phyloP scores from a whole-genome alignment of 2,329 filamentous ascomycete genomes.

The Cercospora sojina region DNA sequence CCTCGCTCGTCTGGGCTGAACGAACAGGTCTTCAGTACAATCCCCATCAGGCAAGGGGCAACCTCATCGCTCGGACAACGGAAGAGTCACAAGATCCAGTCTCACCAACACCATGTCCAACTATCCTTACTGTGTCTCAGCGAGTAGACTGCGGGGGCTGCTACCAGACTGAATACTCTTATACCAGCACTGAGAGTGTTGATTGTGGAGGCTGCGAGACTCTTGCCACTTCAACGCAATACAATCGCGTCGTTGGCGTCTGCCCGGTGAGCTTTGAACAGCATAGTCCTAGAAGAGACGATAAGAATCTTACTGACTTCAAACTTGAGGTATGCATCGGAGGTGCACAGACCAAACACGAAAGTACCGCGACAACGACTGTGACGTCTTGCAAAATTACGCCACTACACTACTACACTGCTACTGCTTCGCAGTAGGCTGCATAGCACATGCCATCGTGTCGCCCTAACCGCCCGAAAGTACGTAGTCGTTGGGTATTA shows the following conservation, averaged over 20 bases:
- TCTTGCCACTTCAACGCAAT: slow-evolving; percentile 17
- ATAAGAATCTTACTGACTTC: not conserved
- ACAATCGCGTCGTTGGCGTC: slow-evolving; percentile 5
- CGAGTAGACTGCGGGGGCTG: slow-evolving; percentile 15
- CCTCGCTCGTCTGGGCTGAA: not conserved
- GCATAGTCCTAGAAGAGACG: not conserved
- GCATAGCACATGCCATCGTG: not conserved
- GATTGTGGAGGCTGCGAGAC: slow-evolving; percentile 22
- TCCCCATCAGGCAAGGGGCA: not conserved
- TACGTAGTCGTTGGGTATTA: not conserved
- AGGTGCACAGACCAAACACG: slow-evolving; percentile 10
- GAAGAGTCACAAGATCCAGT: not conserved
- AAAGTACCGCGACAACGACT: slow-evolving; percentile 19
- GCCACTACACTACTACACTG: not conserved
- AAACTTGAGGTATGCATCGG: slow-evolving; percentile 12
- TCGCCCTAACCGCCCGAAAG: not conserved
- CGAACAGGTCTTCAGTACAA: not conserved
- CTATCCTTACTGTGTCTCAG: slow-evolving; percentile 15
- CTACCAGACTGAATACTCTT: slow-evolving; percentile 14
- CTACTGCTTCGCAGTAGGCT: not conserved
- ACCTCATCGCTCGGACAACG: not conserved
- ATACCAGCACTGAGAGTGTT: slow-evolving; percentile 15
- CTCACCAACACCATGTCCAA: slow-evolving; percentile 14
- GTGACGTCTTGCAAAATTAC: slow-evolving; percentile 19
- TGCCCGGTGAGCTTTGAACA: slow-evolving; percentile 15